A percentile compares a stretch with the other conserved stretches of the same genome.
These are phyloP conservation scores for Alternaria gansuensis DNA, from an alignment of 2,329 filamentous ascomycete species.

Conservation along the genomic window DNA sequence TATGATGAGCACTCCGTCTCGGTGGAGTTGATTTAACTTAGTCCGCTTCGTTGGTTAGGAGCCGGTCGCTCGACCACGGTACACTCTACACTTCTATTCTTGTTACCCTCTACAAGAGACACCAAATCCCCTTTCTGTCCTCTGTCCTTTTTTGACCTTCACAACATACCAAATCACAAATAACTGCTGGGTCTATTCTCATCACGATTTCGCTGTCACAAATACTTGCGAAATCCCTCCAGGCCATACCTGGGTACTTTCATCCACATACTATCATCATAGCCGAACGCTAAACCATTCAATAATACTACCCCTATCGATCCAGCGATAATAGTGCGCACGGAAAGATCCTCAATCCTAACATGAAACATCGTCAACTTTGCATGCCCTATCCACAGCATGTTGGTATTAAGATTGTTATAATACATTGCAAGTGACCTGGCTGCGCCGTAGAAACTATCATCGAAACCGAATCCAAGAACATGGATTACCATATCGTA, in stretches of 20 bases:
- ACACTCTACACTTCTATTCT: background rate
- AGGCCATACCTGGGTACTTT: no score
- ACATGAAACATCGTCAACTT: background rate
- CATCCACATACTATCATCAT: background rate
- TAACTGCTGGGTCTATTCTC: background rate
- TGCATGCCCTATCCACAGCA: background rate
- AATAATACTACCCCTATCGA: background rate
- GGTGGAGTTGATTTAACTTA: background rate
- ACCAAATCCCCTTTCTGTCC: background rate
- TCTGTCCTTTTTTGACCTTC: background rate
- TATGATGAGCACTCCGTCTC: background rate
- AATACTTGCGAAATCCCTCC: background rate
- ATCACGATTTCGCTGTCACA: background rate
- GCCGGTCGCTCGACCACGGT: background rate
- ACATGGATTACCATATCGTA: background rate
- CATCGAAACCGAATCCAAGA: background rate
- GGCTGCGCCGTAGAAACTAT: background rate
- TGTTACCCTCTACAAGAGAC: background rate
- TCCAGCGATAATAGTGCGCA: background rate
- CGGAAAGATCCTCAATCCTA: background rate
- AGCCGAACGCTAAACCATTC: background rate
- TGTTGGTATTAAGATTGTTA: fast-evolving
- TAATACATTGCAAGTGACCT: background rate
- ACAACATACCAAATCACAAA: background rate
- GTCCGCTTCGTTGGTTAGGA: background rate